Conservation (phyloP, 352 stramenopile genomes). For the Thraustochytrium striatum region DNA sequence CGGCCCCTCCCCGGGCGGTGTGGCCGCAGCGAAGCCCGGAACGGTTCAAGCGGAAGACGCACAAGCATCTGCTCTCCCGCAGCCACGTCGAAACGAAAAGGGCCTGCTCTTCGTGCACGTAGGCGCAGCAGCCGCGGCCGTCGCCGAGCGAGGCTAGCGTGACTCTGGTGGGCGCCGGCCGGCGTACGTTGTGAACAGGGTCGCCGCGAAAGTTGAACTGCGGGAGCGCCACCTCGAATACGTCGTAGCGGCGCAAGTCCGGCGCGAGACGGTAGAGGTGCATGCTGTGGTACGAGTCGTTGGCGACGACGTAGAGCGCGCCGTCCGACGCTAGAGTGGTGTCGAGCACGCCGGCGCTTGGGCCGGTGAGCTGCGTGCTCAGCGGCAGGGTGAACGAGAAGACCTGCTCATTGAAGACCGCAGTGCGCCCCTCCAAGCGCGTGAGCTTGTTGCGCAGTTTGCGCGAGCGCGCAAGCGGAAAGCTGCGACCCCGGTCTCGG, state of each 20-base stretch:
- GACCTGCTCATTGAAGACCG: constrained; percentile 31
- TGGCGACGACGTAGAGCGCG: constrained; percentile 11
- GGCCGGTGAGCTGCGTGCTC: constrained; percentile 13
- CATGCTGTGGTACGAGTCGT: constrained; percentile 42
- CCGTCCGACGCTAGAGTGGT: neutral
- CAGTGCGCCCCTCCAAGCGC: constrained; percentile 20
- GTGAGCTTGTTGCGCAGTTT: neutral
- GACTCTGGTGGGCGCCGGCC: constrained; percentile 2
- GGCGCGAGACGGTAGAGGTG: constrained; percentile 2
- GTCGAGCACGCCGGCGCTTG: constrained; percentile 24
- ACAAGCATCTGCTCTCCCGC: constrained; percentile 1
- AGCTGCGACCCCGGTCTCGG: neutral
- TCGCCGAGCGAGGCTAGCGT: constrained; percentile 2
- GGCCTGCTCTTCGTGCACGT: constrained; percentile 38
- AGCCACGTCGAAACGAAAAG: constrained; percentile 11
- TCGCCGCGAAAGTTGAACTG: constrained; percentile 42
- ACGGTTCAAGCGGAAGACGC: constrained; percentile 9
- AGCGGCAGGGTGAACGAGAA: constrained; percentile 36
- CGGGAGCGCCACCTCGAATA: constrained; percentile 10
- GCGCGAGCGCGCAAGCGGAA: neutral
- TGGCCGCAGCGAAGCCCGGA: neutral
- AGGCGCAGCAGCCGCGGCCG: neutral
- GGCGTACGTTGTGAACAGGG: neutral
- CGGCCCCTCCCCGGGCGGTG: neutral
- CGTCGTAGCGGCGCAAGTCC: constrained; percentile 10